phyloP scores from a whole-genome alignment of 1,284 basidiomycete species.

The Coniophora puteana region DNA sequence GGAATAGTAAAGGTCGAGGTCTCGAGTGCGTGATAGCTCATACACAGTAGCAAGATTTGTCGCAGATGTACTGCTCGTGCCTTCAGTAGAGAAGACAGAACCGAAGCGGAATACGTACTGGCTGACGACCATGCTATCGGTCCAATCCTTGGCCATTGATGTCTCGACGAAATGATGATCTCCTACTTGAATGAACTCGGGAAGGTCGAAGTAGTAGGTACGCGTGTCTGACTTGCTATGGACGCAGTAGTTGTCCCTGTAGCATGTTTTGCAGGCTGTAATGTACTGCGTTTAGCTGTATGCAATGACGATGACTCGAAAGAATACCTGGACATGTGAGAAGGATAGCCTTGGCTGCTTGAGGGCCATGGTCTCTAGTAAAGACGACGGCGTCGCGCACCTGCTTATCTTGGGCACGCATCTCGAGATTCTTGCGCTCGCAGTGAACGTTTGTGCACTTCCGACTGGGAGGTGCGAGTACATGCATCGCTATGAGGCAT shows the following conservation, averaged over 20 bases:
- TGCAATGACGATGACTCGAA: no score
- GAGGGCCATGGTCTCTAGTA: no score
- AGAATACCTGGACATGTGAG: no score
- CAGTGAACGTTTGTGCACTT: no score
- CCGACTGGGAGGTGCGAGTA: no score
- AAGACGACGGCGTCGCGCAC: no score
- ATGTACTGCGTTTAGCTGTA: background rate
- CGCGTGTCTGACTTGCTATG: no score
- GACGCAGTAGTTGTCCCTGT: background rate
- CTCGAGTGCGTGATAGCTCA: background rate
- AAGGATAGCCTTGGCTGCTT: no score
- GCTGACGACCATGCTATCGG: background rate
- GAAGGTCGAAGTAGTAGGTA: background rate
- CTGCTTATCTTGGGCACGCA: no score
- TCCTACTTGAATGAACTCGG: background rate
- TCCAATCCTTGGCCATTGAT: background rate
- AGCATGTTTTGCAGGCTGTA: background rate
- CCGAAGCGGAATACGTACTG: background rate
- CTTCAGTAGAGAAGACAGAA: background rate
- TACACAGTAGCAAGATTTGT: background rate
- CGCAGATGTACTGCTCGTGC: background rate
- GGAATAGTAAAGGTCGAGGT: background rate
- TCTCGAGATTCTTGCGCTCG: no score
- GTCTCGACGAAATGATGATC: background rate
- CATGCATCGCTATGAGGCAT: no score